Base-by-base conservation (phyloP, 805 yeast species). In the Spathaspora gorwiae region DNA sequence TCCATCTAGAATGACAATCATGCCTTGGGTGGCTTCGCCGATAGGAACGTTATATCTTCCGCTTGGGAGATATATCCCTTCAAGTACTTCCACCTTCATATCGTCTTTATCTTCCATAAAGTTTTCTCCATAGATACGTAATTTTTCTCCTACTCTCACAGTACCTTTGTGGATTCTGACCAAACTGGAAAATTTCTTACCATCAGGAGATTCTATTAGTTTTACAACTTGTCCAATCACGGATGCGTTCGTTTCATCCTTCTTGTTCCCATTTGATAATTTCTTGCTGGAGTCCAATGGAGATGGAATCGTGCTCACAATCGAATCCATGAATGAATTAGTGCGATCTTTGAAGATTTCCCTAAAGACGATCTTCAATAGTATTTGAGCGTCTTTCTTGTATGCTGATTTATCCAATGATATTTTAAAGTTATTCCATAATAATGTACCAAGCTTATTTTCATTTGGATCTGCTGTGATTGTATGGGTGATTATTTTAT, bases 41-140 rank as follows among this genome's bases (percentile, higher is more conserved):
- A 85, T 72, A 0, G 79, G 74, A 2, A 83, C 62, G 29, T 74
- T 75, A 59, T 87, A 90, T 51, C 96, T 72, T 0, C 90, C 90
- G 39, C 88, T 82, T 37, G 87, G 73, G 0, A 90, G 50, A 54
- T 65, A 75, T 4, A 83, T 58, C 29, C 65, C 71, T 13, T 63
- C 66, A 1, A 80, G 53, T 6, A 60, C 63, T 43, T 72, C 78
- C 1, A 59, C 43, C 35, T 69, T 73, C 46, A 64, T 58, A 45
- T 83, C 88, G 36, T 82, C 87, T 30, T 65, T 70, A 37, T 79
- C 83, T 15, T 68, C 70, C 5, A 66, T 54, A 47, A 62, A 80
- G 24, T 68, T 65, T 43, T 79, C 83, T 2, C 87, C 90, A 1
- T 85, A 54, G 0, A 90, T 65, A 36, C 66, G 67, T 6, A 88